phyloP scores from a whole-genome alignment of 768 basidiomycete genomes.

The Sistotremastrum suecicum region DNA sequence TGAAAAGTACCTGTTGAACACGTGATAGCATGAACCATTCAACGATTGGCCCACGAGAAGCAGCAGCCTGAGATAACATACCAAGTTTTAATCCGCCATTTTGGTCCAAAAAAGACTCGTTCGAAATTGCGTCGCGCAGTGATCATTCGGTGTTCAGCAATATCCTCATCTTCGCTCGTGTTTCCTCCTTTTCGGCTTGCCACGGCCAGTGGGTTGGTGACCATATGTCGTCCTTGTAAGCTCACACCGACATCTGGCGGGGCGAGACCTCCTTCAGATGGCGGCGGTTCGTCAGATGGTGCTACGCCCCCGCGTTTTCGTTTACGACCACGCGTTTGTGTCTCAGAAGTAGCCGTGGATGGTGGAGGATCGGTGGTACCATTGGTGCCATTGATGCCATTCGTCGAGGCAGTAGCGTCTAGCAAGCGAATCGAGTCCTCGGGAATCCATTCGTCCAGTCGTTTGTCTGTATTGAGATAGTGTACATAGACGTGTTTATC shows the following conservation, averaged over 20 bases:
- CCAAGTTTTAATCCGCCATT: slow-evolving; percentile 85
- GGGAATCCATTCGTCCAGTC: slow-evolving; percentile 62
- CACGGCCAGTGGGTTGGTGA: slow-evolving; percentile 1
- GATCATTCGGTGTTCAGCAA: slow-evolving; percentile 52
- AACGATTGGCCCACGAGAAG: slow-evolving; percentile 1
- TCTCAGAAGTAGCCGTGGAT: neutral
- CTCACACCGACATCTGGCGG: neutral
- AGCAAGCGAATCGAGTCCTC: slow-evolving; percentile 24
- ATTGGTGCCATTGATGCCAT: no score
- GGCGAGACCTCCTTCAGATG: neutral
- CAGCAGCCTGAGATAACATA: slow-evolving; percentile 21
- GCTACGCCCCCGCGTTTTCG: slow-evolving; percentile 14
- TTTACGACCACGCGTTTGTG: slow-evolving; percentile 17
- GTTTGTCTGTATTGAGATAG: slow-evolving; percentile 54
- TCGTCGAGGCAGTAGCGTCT: neutral
- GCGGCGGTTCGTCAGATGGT: slow-evolving; percentile 6
- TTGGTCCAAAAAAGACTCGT: slow-evolving; percentile 60
- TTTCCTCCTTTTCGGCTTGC: slow-evolving; percentile 5
- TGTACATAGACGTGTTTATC: slow-evolving; percentile 47
- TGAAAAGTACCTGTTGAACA: slow-evolving; percentile 67
- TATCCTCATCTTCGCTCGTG: slow-evolving; percentile 45
- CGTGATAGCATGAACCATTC: neutral
- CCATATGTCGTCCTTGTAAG: neutral
- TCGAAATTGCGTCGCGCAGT: slow-evolving; percentile 74
- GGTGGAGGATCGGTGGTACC: neutral